Evolutionary conservation across 208 protist species (phyloP).

Genomic region (Angomonas ambiguus): DNA sequence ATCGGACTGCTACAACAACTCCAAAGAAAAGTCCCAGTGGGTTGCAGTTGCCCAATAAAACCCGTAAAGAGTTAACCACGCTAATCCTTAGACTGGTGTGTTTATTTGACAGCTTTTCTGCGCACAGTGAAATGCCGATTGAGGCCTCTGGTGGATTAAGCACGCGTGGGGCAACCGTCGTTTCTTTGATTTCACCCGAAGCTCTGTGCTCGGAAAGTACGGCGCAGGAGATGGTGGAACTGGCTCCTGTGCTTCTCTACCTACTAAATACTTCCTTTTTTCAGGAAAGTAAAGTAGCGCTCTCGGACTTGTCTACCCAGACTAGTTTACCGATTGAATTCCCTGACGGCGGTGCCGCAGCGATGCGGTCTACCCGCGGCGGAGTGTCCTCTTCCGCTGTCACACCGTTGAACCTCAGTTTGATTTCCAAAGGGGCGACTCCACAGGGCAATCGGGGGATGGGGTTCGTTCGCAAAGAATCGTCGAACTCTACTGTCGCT

Average conservation of each 20-base stretch:
- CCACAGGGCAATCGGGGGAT: not conserved
- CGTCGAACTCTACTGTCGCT: not conserved
- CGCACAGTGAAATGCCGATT: slow-evolving; percentile 67
- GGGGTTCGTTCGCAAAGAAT: not conserved
- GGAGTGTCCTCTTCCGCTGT: not conserved
- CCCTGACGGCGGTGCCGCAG: no score
- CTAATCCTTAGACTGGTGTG: slow-evolving; percentile 38
- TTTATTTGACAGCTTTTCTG: slow-evolving; percentile 70
- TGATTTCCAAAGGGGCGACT: no score
- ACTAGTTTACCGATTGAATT: no score
- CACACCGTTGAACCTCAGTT: not conserved
- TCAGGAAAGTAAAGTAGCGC: no score
- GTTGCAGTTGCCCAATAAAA: not conserved
- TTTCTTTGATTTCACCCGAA: slow-evolving; percentile 27
- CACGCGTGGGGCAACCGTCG: slow-evolving; percentile 26
- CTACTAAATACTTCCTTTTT: slow-evolving; percentile 22
- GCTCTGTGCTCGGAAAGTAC: slow-evolving; percentile 40
- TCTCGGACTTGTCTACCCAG: no score
- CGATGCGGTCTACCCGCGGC: not conserved
- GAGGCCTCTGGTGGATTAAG: slow-evolving; percentile 35
- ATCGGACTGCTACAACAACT: not conserved
- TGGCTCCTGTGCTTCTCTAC: slow-evolving; percentile 31
- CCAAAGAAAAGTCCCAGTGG: no score
- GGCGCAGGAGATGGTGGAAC: slow-evolving; percentile 24
- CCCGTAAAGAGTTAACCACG: not conserved